phyloP scores from a whole-genome alignment of 164 flowering plant species.

The Vitis riparia region DNA sequence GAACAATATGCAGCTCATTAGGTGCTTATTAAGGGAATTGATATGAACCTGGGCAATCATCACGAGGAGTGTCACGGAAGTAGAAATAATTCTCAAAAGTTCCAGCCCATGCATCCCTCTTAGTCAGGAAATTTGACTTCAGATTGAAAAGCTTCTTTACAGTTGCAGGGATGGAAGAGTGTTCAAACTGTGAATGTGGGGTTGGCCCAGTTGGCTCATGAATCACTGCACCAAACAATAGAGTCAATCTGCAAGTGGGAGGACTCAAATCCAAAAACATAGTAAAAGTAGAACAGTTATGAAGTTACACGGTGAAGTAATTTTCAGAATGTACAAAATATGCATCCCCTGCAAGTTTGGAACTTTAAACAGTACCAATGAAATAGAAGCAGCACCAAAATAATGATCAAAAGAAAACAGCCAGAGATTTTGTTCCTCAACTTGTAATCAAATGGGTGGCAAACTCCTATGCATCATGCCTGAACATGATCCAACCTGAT shows the following conservation, averaged over 20 bases:
- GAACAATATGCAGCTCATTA: background rate
- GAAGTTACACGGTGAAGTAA: no score
- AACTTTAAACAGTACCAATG: no score
- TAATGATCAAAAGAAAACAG: no score
- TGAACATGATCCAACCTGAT: no score
- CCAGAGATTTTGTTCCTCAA: no score
- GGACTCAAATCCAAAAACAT: constrained; percentile 9
- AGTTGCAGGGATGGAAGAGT: constrained; percentile 92
- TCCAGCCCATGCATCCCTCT: constrained; percentile 99
- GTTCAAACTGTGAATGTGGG: constrained; percentile 76
- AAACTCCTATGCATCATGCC: no score
- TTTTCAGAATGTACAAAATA: no score
- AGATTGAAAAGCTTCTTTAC: constrained; percentile 94
- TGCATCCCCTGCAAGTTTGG: no score
- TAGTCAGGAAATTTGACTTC: constrained; percentile 82
- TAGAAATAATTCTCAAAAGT: constrained; percentile 70
- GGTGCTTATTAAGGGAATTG: background rate
- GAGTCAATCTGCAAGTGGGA: constrained; percentile 6
- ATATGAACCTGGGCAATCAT: constrained; percentile 85
- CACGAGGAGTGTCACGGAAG: constrained; percentile 72
- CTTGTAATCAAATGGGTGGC: no score
- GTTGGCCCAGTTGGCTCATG: constrained; percentile 85
- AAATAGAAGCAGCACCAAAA: no score
- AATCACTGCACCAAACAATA: constrained; percentile 62
- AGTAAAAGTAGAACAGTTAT: background rate